Evolutionary conservation across 257 asterid species (phyloP).

Genomic region (Petunia axillaris): DNA sequence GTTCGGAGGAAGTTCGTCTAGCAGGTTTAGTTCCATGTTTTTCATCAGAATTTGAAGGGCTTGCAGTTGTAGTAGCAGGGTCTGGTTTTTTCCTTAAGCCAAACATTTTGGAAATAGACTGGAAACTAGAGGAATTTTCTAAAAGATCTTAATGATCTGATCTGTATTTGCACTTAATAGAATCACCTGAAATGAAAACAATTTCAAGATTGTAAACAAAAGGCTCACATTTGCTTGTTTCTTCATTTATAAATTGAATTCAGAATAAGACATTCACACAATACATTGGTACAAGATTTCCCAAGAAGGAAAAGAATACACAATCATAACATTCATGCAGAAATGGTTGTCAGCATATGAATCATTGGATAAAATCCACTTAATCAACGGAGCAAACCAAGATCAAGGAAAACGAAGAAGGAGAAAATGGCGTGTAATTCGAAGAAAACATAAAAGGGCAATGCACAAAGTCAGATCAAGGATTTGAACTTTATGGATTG

Average conservation of each 20-base stretch:
- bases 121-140: slow-evolving; percentile 8
- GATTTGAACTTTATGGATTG: background rate
- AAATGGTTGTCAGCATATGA: background rate
- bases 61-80: slow-evolving; percentile 38
- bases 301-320: background rate
- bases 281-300: background rate
- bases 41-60: slow-evolving; percentile 44
- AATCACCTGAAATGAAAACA: slow-evolving; percentile 13
- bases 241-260: background rate
- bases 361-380: background rate
- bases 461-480: background rate
- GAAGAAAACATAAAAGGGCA: background rate
- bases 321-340: background rate
- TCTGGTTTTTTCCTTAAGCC: slow-evolving; percentile 62
- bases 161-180: background rate
- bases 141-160: background rate
- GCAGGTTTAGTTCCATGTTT: slow-evolving; percentile 36
- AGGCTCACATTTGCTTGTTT: background rate
- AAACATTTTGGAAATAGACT: slow-evolving; percentile 54
- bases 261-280: background rate
- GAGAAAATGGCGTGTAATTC: too few species aligned
- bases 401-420: too few species aligned
- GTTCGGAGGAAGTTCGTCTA: slow-evolving; percentile 79
- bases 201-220: slow-evolving; percentile 14
- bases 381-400: too few species aligned